Conservation (phyloP, 2,329 filamentous ascomycete species). For the Volutella citrinella region DNA sequence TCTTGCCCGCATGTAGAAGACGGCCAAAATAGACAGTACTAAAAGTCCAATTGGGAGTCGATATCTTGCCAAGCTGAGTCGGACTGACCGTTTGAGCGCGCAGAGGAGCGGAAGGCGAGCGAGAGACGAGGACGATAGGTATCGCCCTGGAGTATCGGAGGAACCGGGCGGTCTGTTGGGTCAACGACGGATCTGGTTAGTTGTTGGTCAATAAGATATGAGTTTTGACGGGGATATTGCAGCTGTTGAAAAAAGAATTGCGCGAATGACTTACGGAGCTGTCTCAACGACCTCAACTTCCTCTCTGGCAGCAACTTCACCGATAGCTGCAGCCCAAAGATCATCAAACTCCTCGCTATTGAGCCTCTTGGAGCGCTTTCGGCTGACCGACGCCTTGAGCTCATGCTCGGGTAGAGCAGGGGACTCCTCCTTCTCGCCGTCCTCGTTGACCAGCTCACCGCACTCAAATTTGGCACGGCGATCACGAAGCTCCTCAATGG, state of each 20-base stretch:
- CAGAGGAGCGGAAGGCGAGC: constrained; percentile 85
- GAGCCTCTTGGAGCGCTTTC: constrained; percentile 79
- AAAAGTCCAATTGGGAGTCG: constrained; percentile 75
- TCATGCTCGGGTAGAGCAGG: constrained; percentile 65
- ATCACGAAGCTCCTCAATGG: constrained; percentile 81
- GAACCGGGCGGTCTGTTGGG: constrained; percentile 69
- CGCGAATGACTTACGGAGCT: constrained; percentile 50
- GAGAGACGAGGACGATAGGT: constrained; percentile 83
- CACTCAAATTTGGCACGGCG: constrained; percentile 89
- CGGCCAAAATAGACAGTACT: constrained; percentile 44
- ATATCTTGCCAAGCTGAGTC: constrained; percentile 81
- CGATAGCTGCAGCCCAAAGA: constrained; percentile 72
- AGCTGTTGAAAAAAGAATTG: constrained; percentile 4
- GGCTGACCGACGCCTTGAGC: constrained; percentile 72
- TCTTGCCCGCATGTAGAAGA: constrained; percentile 62
- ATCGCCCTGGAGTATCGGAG: constrained; percentile 57
- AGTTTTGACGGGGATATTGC: constrained; percentile 19
- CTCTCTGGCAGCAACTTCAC: constrained; percentile 63
- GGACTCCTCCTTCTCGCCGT: constrained; percentile 56
- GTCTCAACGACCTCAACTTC: constrained; percentile 51
- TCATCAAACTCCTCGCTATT: constrained; percentile 88
- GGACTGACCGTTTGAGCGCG: constrained; percentile 73
- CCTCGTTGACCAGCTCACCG: constrained; percentile 64
- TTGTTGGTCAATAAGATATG: constrained; percentile 55
- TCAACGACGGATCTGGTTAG: constrained; percentile 82